Conservation (phyloP, 2,329 filamentous ascomycete genomes). For the Apiospora aurea region DNA sequence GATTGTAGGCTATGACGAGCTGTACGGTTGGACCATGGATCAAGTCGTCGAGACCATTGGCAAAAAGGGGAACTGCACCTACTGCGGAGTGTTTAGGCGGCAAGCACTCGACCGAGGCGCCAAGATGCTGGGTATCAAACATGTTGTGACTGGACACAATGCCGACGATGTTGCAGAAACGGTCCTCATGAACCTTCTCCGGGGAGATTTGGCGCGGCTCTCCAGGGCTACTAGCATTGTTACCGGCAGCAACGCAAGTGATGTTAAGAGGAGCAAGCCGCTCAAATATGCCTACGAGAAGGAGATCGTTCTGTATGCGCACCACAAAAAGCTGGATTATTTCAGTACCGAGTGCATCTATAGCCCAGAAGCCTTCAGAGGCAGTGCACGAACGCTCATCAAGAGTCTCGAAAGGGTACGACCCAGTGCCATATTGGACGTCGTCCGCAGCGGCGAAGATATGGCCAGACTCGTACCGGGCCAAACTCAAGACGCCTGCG, state of each 20-base stretch:
- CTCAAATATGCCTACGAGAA: constrained; percentile 99
- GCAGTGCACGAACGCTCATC: constrained; percentile 88
- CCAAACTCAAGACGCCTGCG: constrained; percentile 55
- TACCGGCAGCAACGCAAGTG: constrained; percentile 77
- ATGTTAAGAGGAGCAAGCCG: constrained; percentile 94
- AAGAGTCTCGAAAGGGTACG: constrained; percentile 94
- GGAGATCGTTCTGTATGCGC: constrained; percentile 96
- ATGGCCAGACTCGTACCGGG: constrained; percentile 87
- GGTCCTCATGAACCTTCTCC: constrained; percentile 93
- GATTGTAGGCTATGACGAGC: constrained; percentile 89
- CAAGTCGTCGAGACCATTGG: constrained; percentile 95
- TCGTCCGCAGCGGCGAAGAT: constrained; percentile 93
- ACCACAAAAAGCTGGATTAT: constrained; percentile 96
- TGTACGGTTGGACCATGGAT: constrained; percentile 99
- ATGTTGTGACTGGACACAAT: constrained; percentile 97
- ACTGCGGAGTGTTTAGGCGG: constrained; percentile 94
- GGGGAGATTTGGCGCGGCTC: constrained; percentile 87
- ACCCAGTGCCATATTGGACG: constrained; percentile 92
- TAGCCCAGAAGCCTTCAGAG: constrained; percentile 94
- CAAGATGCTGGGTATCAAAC: constrained; percentile 83
- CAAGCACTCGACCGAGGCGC: constrained; percentile 94
- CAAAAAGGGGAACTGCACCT: constrained; percentile 99
- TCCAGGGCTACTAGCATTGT: constrained; percentile 91
- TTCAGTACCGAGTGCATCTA: constrained; percentile 99
- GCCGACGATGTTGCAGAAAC: constrained; percentile 98